Conservation (phyloP, 441 rosid species). For the Gossypium gossypioides region DNA sequence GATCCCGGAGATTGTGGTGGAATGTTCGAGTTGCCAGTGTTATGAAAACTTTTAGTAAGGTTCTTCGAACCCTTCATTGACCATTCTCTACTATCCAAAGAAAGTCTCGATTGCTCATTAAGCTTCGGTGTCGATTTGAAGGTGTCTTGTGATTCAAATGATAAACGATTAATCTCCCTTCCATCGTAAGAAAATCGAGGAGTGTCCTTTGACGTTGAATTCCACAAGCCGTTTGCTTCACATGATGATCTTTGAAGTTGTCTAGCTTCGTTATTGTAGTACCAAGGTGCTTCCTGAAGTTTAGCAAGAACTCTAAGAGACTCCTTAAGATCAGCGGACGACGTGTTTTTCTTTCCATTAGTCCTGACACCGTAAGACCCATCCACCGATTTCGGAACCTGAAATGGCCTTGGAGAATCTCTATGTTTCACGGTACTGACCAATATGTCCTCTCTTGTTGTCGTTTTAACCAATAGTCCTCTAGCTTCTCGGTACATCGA, state of each 20-base stretch:
- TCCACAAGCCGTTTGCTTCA: slow-evolving; percentile 28
- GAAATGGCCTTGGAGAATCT: slow-evolving; percentile 60
- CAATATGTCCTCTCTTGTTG: slow-evolving; percentile 34
- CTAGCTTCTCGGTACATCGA: slow-evolving; percentile 79
- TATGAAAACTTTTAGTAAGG: slow-evolving; percentile 25
- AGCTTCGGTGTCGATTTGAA: slow-evolving; percentile 44
- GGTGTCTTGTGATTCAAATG: slow-evolving; percentile 56
- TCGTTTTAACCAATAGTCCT: slow-evolving; percentile 45
- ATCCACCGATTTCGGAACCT: slow-evolving; percentile 26
- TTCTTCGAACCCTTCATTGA: slow-evolving; percentile 33
- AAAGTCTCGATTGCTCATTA: slow-evolving; percentile 71
- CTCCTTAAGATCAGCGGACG: slow-evolving; percentile 56
- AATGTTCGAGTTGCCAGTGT: slow-evolving; percentile 20
- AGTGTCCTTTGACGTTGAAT: slow-evolving; percentile 35
- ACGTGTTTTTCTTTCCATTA: slow-evolving; percentile 34
- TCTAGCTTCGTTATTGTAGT: slow-evolving; percentile 31
- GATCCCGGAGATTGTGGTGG: slow-evolving; percentile 29
- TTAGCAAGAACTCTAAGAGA: slow-evolving; percentile 55
- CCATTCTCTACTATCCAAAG: slow-evolving; percentile 56
- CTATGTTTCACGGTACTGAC: slow-evolving; percentile 30
- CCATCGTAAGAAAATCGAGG: slow-evolving; percentile 60
- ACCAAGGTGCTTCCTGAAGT: slow-evolving; percentile 58
- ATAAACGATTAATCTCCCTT: slow-evolving; percentile 41
- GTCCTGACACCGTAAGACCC: slow-evolving; percentile 28
- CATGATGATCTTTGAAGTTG: slow-evolving; percentile 31